A percentile compares a stretch with the other conserved stretches of the same genome.
phyloP scores from a whole-genome alignment of 257 asterid genomes.

The Solanum paucissectum region DNA sequence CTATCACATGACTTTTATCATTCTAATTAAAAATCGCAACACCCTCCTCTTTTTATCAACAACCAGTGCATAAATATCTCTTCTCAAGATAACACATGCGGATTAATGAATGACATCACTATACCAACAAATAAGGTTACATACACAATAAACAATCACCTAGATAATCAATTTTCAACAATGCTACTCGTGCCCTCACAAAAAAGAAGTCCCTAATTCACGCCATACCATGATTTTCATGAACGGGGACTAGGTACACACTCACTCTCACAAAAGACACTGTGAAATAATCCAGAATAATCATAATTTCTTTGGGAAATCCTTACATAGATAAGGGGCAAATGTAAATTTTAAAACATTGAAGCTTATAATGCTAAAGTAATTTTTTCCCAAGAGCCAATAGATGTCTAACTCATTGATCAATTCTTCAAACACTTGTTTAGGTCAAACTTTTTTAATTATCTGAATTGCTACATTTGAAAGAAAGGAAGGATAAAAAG shows the following conservation, averaged over 20 bases:
- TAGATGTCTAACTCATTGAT: background rate
- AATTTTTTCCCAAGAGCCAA: background rate
- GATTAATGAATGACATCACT: background rate
- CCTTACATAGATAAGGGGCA: background rate
- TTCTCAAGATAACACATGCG: background rate
- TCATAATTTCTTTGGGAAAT: background rate
- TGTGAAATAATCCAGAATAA: background rate
- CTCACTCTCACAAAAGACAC: background rate
- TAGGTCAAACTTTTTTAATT: background rate
- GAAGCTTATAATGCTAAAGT: background rate
- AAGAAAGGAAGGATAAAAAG: background rate
- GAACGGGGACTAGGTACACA: background rate
- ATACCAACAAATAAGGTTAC: background rate
- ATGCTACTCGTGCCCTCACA: background rate
- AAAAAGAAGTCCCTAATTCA: no score
- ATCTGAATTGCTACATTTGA: background rate
- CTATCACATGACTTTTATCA: no score
- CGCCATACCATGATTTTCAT: no score
- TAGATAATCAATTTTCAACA: no score
- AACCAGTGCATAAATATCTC: no score
- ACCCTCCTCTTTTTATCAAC: background rate
- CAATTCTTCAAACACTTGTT: background rate
- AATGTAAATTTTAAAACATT: background rate
- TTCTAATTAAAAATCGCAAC: no score
- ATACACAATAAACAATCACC: background rate